Evolutionary conservation across 2,329 filamentous ascomycete genomes (phyloP), one percentile per base, ranked within the genome.

Genomic region (Pyricularia grisea): DNA sequence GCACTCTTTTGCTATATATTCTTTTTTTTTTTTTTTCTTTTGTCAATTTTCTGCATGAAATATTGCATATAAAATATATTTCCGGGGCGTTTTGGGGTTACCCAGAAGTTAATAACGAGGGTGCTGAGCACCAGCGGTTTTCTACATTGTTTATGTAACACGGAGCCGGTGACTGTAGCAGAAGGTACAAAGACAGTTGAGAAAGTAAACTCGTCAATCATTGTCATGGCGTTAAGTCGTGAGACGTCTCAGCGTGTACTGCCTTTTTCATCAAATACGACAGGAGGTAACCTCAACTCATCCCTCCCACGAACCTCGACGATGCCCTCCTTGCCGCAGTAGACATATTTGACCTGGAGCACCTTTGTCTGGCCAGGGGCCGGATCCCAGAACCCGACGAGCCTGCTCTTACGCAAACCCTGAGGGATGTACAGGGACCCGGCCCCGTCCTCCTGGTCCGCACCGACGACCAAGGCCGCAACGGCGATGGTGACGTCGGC

Each of bases 331-430:
- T 72, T 76, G 0, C 79, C 79, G 27, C 73, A 71, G 72, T 78
- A 83, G 25, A 78, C 69, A 70, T 84, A 85, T 69, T 79, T 76
- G 20, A 85, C 80, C 65, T 79, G 78, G 66, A 85, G 75, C 50
- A 80, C 77, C 78, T 85, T 85, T 25, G 76, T 77, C 50, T 74
- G 73, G 42, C 74, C 74, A 5, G 82, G 83, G 14, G 78, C 79
- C 20, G 83, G 83, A 69, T 85, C 83, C 81, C 83, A 85, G 73
- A 85, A 85, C 1, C 83, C 83, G 0, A 83, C 76, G 31, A 85
- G 72, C 50, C 79, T 76, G 64, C 77, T 79, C 77, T 84, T 83
- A 67, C 77, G 73, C 67, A 84, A 73, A 0, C 81, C 80, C 2
- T 69, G 68, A 0, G 82, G 81, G 50, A 83, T 81, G 4, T 74